Evolutionary conservation across 805 yeast species (phyloP).

Genomic region (Yarrowia bubula): DNA sequence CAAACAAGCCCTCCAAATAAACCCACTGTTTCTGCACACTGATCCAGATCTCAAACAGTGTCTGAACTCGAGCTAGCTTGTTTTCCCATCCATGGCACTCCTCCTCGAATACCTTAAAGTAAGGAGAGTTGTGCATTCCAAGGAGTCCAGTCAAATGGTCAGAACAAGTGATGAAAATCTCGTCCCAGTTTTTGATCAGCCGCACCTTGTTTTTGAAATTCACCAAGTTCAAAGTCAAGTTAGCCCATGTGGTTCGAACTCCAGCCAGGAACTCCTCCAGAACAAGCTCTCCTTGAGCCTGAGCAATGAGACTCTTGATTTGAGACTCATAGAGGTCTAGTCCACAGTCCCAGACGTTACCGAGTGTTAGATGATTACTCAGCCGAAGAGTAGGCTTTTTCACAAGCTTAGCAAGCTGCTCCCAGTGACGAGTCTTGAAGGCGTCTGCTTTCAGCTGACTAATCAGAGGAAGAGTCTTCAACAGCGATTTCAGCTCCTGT

Average conservation of each 20-base stretch:
- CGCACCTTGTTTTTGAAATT: constrained; percentile 52
- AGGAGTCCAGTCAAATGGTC: constrained; percentile 61
- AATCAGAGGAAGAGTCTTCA: constrained; percentile 44
- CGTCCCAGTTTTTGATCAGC: constrained; percentile 68
- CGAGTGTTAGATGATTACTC: constrained; percentile 44
- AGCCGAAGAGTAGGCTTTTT: constrained; percentile 14
- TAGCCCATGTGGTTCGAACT: constrained; percentile 58
- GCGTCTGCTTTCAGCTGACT: constrained; percentile 54
- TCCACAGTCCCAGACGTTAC: constrained; percentile 61
- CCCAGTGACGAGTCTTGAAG: constrained; percentile 69
- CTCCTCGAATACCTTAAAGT: constrained; percentile 58
- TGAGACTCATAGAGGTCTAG: constrained; percentile 46
- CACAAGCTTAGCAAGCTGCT: constrained; percentile 44
- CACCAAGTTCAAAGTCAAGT: constrained; percentile 51
- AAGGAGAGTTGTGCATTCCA: constrained; percentile 70
- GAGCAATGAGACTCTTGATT: constrained; percentile 51
- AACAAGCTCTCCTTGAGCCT: constrained; percentile 70
- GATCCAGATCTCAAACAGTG: constrained; percentile 66
- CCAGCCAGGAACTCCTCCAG: constrained; percentile 55
- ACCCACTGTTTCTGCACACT: constrained; percentile 90
- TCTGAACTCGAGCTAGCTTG: constrained; percentile 50
- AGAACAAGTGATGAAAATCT: constrained; percentile 53
- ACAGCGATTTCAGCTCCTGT: constrained; percentile 43
- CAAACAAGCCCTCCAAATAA: constrained; percentile 74
- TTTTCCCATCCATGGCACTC: constrained; percentile 55